Evolutionary conservation across 768 basidiomycete genomes (phyloP).

Genomic region (Phylloporus sp.): DNA sequence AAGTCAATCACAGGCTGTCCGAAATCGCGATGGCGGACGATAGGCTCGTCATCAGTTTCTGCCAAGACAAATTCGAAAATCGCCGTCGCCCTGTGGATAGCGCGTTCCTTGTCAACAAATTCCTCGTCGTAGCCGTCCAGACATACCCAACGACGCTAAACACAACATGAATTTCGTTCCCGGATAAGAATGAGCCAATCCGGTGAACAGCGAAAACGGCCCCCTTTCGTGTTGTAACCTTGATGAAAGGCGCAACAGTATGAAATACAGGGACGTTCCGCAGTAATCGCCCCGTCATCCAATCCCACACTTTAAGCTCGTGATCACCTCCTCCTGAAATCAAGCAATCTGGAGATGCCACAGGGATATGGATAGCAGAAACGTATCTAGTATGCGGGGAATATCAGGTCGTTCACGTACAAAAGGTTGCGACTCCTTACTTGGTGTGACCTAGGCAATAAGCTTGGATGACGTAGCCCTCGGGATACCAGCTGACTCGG

Average conservation of each 20-base stretch:
- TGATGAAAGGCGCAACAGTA: slow-evolving; percentile 46
- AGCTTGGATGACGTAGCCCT: slow-evolving; percentile 80
- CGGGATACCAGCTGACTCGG: slow-evolving; percentile 84
- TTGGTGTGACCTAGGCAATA: slow-evolving; percentile 84
- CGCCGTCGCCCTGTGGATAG: slow-evolving; percentile 54
- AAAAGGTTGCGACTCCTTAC: slow-evolving; percentile 44
- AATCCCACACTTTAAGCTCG: slow-evolving; percentile 74
- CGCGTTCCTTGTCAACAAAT: slow-evolving; percentile 1
- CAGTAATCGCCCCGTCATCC: slow-evolving; percentile 57
- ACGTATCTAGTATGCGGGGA: slow-evolving; percentile 56
- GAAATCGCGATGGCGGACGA: slow-evolving; percentile 45
- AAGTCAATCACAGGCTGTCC: slow-evolving; percentile 61
- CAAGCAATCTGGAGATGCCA: slow-evolving; percentile 42
- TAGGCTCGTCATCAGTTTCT: slow-evolving; percentile 18
- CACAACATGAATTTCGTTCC: slow-evolving; percentile 41
- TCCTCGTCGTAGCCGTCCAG: not conserved
- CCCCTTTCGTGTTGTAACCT: slow-evolving; percentile 31
- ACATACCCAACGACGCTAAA: slow-evolving; percentile 76
- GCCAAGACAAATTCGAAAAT: slow-evolving; percentile 50
- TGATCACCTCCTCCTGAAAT: slow-evolving; percentile 91
- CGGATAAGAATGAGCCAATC: slow-evolving; percentile 46
- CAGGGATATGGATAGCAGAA: slow-evolving; percentile 72
- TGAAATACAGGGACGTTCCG: slow-evolving; percentile 50
- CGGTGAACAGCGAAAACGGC: slow-evolving; percentile 53
- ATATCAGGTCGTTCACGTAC: not conserved